These are phyloP conservation scores for Saccharomyces hybrid DNA, from an alignment of 1,139 yeast genomes.

Conservation along the genomic window DNA sequence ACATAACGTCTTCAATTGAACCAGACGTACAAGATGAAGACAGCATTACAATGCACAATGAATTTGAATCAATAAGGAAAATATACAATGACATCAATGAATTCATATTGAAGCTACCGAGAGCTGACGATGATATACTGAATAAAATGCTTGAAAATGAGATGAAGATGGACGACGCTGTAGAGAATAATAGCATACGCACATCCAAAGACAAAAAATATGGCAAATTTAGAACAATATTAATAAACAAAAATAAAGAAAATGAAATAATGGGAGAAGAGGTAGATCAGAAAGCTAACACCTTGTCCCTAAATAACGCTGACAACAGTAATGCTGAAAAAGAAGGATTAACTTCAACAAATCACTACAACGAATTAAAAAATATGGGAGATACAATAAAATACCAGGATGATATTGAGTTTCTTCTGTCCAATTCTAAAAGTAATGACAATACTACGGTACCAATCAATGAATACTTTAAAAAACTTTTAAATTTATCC, in stretches of 20 bases:
- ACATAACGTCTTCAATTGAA: conserved; percentile 1
- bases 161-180: neutral
- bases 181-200: neutral
- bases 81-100: conserved; percentile 12
- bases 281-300: conserved; percentile 5
- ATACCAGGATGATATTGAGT: conserved; percentile 29
- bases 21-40: neutral
- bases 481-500: conserved; percentile 20
- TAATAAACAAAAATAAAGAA: conserved; percentile 11
- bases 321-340: neutral
- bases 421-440: conserved; percentile 11
- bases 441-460: conserved; percentile 3
- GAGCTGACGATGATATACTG: conserved; percentile 5
- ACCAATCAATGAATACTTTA: conserved; percentile 5
- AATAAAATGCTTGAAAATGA: conserved; percentile 8
- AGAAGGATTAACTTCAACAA: conserved; percentile 7
- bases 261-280: conserved; percentile 7
- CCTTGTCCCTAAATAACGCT: neutral
- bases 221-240: conserved; percentile 13
- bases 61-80: conserved; percentile 6
- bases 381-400: conserved; percentile 25
- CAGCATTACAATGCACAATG: neutral
- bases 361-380: conserved; percentile 24
- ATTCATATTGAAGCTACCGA: conserved; percentile 11
- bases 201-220: conserved; percentile 6